Percentiles rank a stretch among this genome's conserved stretches.
Conservation (phyloP, 2,329 filamentous ascomycete species). For the Hypoxylon sp. region DNA sequence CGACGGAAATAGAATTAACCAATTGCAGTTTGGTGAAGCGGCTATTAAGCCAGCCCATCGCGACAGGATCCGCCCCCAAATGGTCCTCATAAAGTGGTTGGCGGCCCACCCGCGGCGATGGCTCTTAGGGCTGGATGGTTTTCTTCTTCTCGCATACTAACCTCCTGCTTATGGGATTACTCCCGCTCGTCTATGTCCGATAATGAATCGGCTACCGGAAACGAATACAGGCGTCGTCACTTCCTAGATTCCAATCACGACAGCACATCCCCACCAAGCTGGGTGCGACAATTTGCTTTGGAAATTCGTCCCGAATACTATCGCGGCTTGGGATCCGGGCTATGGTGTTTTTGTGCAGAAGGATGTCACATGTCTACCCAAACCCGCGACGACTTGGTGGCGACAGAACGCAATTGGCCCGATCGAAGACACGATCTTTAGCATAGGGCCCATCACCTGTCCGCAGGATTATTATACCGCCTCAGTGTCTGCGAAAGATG, state of each 20-base stretch:
- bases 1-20: constrained; percentile 31
- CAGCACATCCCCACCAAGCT: constrained; percentile 25
- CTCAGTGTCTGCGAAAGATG: constrained; percentile 27
- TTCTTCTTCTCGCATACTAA: constrained; percentile 13
- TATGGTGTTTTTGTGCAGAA: constrained; percentile 26
- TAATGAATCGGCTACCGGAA: constrained; percentile 36
- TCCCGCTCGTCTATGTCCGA: constrained; percentile 15
- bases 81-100: constrained; percentile 20
- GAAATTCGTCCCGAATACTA: constrained; percentile 22
- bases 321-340: constrained; percentile 36
- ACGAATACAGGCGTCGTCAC: constrained; percentile 33
- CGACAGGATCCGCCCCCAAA: constrained; percentile 8
- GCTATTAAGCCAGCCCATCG: constrained; percentile 4
- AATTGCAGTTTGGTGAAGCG: constrained; percentile 12
- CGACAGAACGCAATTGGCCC: constrained; percentile 30
- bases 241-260: constrained; percentile 35
- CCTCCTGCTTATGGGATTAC: constrained; percentile 2
- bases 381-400: constrained; percentile 37
- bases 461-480: constrained; percentile 36
- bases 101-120: constrained; percentile 17
- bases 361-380: constrained; percentile 30
- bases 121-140: constrained; percentile 5
- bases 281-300: constrained; percentile 29
- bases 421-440: constrained; percentile 27
- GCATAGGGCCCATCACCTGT: constrained; percentile 35